A percentile compares a stretch with the other conserved stretches of the same genome.
Conservation (phyloP, 108 stramenopile genomes). For the Skeletonema menzelii region DNA sequence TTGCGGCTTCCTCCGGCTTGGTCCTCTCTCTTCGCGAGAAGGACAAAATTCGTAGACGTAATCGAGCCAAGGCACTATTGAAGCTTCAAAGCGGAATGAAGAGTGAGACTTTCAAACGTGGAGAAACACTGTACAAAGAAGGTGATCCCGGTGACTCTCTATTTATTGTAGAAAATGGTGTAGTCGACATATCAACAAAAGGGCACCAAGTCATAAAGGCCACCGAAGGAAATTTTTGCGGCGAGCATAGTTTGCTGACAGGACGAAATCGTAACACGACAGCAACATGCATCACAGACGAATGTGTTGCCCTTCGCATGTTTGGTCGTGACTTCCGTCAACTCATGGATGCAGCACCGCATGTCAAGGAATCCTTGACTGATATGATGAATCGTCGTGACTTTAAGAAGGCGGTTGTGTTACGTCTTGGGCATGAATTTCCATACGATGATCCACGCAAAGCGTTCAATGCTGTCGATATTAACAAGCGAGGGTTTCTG, state of each 20-base stretch:
- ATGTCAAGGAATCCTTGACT: slow-evolving; percentile 55
- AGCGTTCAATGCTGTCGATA: slow-evolving; percentile 73
- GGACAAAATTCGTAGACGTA: slow-evolving; percentile 76
- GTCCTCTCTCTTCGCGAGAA: slow-evolving; percentile 69
- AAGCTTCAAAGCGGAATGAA: slow-evolving; percentile 70
- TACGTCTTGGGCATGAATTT: slow-evolving; percentile 59
- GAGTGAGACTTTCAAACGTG: slow-evolving; percentile 28
- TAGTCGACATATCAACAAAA: slow-evolving; percentile 42
- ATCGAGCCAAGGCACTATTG: slow-evolving; percentile 80
- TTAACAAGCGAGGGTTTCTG: slow-evolving; percentile 52
- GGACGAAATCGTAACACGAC: slow-evolving; percentile 64
- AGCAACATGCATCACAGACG: slow-evolving; percentile 53
- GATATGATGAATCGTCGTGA: slow-evolving; percentile 80
- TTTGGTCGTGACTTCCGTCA: slow-evolving; percentile 60
- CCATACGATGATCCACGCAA: slow-evolving; percentile 62
- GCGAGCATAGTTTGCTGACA: slow-evolving; percentile 73
- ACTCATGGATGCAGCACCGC: slow-evolving; percentile 55
- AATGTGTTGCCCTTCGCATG: slow-evolving; percentile 61
- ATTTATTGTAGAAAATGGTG: slow-evolving; percentile 65
- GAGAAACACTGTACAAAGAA: slow-evolving; percentile 53
- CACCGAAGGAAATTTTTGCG: slow-evolving; percentile 68
- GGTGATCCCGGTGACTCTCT: slow-evolving; percentile 65
- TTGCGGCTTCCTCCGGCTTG: slow-evolving; percentile 57
- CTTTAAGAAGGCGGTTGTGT: slow-evolving; percentile 83
- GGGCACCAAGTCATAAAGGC: slow-evolving; percentile 55